A percentile compares a stretch with the other conserved stretches of the same genome.
phyloP scores from a whole-genome alignment of 768 basidiomycete genomes.

The Leucosporidium yakuticum region DNA sequence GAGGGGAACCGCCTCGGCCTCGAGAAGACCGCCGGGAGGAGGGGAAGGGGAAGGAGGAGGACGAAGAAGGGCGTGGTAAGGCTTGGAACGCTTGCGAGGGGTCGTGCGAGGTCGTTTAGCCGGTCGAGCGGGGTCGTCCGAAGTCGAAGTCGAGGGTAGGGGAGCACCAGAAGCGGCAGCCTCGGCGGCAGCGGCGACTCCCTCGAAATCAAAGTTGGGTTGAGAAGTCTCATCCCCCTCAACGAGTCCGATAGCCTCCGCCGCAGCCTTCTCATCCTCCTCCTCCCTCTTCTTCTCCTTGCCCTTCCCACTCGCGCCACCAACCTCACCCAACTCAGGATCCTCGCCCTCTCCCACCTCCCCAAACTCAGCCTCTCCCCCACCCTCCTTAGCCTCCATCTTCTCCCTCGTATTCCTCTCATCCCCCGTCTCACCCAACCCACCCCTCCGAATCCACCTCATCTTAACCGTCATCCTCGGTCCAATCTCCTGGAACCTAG shows the following conservation, averaged over 20 bases:
- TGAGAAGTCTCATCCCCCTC: conserved; percentile 35
- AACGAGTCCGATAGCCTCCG: conserved; percentile 32
- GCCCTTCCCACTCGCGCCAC: background rate
- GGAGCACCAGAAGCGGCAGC: conserved; percentile 32
- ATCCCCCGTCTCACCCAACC: conserved; percentile 58
- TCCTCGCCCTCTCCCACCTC: conserved; percentile 34
- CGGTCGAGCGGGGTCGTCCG: conserved; percentile 46
- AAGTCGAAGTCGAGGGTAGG: background rate
- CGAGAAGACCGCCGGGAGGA: background rate
- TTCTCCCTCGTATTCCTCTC: conserved; percentile 53
- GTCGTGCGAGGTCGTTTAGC: conserved; percentile 47
- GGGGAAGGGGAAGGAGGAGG: conserved; percentile 22
- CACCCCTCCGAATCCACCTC: conserved; percentile 78
- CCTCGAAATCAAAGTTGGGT: conserved; percentile 19
- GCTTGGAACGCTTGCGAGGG: conserved; percentile 24
- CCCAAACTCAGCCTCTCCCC: conserved; percentile 40
- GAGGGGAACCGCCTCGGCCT: conserved; percentile 29
- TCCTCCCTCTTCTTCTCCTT: conserved; percentile 17
- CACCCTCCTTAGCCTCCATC: conserved; percentile 38
- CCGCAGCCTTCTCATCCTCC: conserved; percentile 25
- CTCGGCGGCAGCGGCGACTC: conserved; percentile 5
- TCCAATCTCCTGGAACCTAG: conserved; percentile 92
- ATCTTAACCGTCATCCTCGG: conserved; percentile 95
- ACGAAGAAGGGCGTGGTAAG: conserved; percentile 28
- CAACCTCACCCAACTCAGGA: background rate